phyloP scores from a whole-genome alignment of 2,329 filamentous ascomycete species.

The Epichloe hybrida region DNA sequence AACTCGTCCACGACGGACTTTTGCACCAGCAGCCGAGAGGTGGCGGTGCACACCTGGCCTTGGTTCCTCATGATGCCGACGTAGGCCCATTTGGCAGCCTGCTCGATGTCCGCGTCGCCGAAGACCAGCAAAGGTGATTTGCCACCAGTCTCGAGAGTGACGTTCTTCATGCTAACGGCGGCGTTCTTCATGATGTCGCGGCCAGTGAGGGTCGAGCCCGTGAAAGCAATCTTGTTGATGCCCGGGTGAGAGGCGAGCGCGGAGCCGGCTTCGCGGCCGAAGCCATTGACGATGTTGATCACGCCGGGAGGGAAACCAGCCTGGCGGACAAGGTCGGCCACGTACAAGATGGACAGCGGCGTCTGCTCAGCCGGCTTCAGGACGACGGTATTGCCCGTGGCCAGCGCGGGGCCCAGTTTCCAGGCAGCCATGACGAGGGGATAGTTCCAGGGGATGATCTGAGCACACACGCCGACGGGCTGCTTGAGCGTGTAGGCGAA shows the following conservation, averaged over 20 bases:
- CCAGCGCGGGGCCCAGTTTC: constrained; percentile 62
- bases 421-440: constrained; percentile 38
- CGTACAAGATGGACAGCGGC: constrained; percentile 48
- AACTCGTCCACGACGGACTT: constrained; percentile 49
- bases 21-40: constrained; percentile 51
- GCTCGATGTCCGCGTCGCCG: constrained; percentile 50
- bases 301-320: constrained; percentile 70
- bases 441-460: constrained; percentile 68
- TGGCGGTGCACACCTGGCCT: constrained; percentile 54
- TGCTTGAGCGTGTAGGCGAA: constrained; percentile 64
- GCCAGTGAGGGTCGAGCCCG: constrained; percentile 59
- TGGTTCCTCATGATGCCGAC: constrained; percentile 43
- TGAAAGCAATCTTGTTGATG: constrained; percentile 69
- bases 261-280: constrained; percentile 53
- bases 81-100: constrained; percentile 48
- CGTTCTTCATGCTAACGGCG: constrained; percentile 50
- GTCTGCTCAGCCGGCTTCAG: constrained; percentile 57
- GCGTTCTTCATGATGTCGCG: constrained; percentile 66
- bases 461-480: constrained; percentile 62
- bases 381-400: constrained; percentile 49
- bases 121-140: constrained; percentile 54
- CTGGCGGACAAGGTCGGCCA: constrained; percentile 54
- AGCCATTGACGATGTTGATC: constrained; percentile 62
- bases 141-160: constrained; percentile 53
- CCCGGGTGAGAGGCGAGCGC: constrained; percentile 54